Conservation (phyloP, 1,284 basidiomycete genomes). For the Rhizoctonia solani region DNA sequence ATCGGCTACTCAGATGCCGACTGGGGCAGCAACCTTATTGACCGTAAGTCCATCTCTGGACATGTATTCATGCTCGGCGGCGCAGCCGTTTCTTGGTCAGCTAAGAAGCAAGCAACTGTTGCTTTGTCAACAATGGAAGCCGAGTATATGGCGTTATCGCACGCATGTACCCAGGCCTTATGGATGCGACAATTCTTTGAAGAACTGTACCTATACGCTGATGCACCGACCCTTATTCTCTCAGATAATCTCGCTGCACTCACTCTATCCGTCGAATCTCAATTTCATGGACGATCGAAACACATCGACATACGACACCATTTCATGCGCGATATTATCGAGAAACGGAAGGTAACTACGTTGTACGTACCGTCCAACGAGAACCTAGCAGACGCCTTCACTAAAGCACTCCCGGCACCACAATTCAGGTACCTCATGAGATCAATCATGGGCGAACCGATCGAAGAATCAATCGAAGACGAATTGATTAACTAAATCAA, state of each 20-base stretch:
- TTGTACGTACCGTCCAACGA: conserved; percentile 27
- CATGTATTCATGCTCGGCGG: conserved; percentile 46
- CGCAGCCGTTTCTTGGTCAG: conserved; percentile 46
- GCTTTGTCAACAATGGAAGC: conserved; percentile 47
- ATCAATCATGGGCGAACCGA: too few relatives aligned
- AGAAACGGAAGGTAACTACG: neutral
- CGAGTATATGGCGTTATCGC: conserved; percentile 47
- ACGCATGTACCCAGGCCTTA: conserved; percentile 42
- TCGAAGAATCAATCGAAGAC: too few relatives aligned
- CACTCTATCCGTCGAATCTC: conserved; percentile 40
- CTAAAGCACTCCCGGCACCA: too few relatives aligned
- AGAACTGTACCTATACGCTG: conserved; percentile 16
- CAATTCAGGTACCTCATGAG: too few relatives aligned
- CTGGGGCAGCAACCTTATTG: conserved; percentile 10
- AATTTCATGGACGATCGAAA: conserved; percentile 40
- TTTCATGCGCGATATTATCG: conserved; percentile 41
- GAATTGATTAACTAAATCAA: too few relatives aligned
- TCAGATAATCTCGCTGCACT: conserved; percentile 44
- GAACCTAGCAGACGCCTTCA: conserved; percentile 37
- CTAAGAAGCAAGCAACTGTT: conserved; percentile 44
- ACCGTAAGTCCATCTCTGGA: conserved; percentile 46
- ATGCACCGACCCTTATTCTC: conserved; percentile 29
- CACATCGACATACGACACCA: conserved; percentile 45
- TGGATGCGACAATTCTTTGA: conserved; percentile 40
- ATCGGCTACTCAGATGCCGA: conserved; percentile 8